Conservation (phyloP, 108 stramenopile species). For the Bacterosira constricta region DNA sequence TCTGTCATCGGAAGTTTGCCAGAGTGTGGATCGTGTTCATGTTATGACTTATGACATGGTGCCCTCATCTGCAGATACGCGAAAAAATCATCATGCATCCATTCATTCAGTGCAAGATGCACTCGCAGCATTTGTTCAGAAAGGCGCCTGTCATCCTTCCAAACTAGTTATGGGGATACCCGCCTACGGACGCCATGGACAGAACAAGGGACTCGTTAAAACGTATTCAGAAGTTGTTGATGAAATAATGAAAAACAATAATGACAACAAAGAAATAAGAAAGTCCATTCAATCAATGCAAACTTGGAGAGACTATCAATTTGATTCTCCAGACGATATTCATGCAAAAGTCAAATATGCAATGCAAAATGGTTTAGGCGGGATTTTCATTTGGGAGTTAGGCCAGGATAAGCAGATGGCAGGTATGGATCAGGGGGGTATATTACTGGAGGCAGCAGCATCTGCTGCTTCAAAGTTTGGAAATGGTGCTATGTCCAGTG, state of each 20-base stretch:
- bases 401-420: constrained; percentile 68
- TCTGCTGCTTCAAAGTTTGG: neutral
- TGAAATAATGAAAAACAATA: constrained; percentile 16
- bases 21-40: constrained; percentile 60
- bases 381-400: constrained; percentile 81
- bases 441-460: constrained; percentile 48
- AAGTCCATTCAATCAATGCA: constrained; percentile 8
- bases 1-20: constrained; percentile 36
- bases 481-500: neutral
- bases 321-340: constrained; percentile 57
- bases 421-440: constrained; percentile 34
- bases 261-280: neutral
- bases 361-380: constrained; percentile 35
- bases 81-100: constrained; percentile 26
- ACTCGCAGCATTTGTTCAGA: constrained; percentile 11
- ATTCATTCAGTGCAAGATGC: constrained; percentile 7
- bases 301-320: constrained; percentile 46
- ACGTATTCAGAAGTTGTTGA: constrained; percentile 73
- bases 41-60: constrained; percentile 82
- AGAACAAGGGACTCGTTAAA: constrained; percentile 49
- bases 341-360: constrained; percentile 60
- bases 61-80: neutral
- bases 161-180: constrained; percentile 79
- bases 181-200: constrained; percentile 61
- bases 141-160: constrained; percentile 30